Evolutionary conservation across 2,329 filamentous ascomycete genomes (phyloP).

Genomic region (Aureobasidium sp.): DNA sequence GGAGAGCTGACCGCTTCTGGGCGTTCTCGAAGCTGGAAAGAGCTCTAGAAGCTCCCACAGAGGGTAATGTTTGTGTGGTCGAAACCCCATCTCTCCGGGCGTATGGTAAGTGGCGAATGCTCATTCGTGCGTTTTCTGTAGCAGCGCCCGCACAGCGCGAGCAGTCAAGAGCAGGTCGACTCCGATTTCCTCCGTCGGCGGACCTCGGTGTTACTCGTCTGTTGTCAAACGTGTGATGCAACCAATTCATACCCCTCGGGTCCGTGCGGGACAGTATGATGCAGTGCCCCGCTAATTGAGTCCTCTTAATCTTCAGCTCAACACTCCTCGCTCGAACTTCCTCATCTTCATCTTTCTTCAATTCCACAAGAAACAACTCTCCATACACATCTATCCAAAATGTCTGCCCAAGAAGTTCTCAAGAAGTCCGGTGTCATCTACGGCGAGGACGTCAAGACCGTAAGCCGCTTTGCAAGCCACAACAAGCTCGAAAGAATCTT

Average conservation of each 20-base stretch:
- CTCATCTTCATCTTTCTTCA: slow-evolving; percentile 12
- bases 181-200: slow-evolving; percentile 12
- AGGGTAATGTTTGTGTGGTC: background rate
- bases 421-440: slow-evolving; percentile 33
- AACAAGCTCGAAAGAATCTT: slow-evolving; percentile 7
- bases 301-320: slow-evolving; percentile 13
- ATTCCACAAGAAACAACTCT: background rate
- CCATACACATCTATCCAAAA: slow-evolving; percentile 14
- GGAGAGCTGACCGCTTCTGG: slow-evolving; percentile 4
- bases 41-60: background rate
- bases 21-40: background rate
- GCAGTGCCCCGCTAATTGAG: slow-evolving; percentile 14
- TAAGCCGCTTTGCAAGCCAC: slow-evolving; percentile 4
- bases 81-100: background rate
- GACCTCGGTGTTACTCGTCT: slow-evolving; percentile 11
- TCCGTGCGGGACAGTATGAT: slow-evolving; percentile 13
- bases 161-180: background rate
- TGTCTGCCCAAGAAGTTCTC: slow-evolving; percentile 17
- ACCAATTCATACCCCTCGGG: slow-evolving; percentile 10
- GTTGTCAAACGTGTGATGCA: slow-evolving; percentile 10
- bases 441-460: slow-evolving; percentile 26
- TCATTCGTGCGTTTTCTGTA: slow-evolving; percentile 12
- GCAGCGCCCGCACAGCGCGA: background rate
- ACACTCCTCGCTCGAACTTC: slow-evolving; percentile 13
- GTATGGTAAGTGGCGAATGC: slow-evolving; percentile 5